Evolutionary conservation across 2,329 filamentous ascomycete genomes (phyloP).

Genomic region (Talaromyces sp.): DNA sequence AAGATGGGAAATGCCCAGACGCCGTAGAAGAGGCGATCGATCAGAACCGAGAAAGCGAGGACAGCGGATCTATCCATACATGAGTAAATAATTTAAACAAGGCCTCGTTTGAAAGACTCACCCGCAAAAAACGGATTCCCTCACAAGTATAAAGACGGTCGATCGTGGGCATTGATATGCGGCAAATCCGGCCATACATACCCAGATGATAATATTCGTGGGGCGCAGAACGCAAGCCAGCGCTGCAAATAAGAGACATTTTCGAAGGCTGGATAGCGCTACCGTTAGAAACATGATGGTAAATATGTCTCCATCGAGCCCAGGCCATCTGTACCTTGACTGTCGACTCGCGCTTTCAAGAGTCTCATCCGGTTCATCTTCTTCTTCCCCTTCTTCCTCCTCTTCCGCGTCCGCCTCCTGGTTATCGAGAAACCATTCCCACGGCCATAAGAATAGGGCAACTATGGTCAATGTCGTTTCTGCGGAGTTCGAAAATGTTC

Average conservation of each 20-base stretch:
- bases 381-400: conserved; percentile 20
- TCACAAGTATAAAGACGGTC: conserved; percentile 52
- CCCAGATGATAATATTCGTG: conserved; percentile 86
- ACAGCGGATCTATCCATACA: conserved; percentile 48
- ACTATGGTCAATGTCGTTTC: conserved; percentile 82
- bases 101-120: conserved; percentile 23
- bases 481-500: conserved; percentile 90
- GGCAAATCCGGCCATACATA: conserved; percentile 58
- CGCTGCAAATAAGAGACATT: conserved; percentile 71
- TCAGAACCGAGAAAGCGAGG: conserved; percentile 60
- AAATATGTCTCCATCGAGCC: conserved; percentile 13
- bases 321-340: conserved; percentile 26
- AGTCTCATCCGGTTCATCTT: conserved; percentile 8
- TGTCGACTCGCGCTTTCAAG: conserved; percentile 20
- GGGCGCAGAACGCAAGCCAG: conserved; percentile 81
- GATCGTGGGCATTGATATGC: conserved; percentile 45
- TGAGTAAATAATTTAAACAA: background rate
- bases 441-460: conserved; percentile 83
- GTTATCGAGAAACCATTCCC: conserved; percentile 60
- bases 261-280: conserved; percentile 48
- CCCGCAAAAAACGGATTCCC: conserved; percentile 63
- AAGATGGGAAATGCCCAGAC: conserved; percentile 85
- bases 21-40: conserved; percentile 77
- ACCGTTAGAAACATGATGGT: conserved; percentile 22
- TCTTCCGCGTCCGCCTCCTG: conserved; percentile 46